Conservation (phyloP, 306 rosid species). For the Clitoria ternatea region DNA sequence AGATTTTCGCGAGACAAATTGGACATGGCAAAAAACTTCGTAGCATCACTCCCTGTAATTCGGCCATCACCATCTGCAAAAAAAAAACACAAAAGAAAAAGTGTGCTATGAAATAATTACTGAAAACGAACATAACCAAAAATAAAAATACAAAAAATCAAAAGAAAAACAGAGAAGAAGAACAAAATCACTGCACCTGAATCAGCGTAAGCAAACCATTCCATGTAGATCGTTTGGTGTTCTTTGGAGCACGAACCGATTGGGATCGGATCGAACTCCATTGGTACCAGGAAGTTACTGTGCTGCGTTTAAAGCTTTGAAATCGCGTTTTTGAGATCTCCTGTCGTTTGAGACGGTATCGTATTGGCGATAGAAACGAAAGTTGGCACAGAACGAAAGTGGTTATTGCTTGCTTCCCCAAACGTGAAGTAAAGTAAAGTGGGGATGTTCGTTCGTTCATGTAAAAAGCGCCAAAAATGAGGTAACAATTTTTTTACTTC, state of each 20-base stretch:
- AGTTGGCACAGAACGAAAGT: not conserved
- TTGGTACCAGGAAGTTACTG: conserved; percentile 2
- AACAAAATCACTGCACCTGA: conserved; percentile 38
- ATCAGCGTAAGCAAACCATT: conserved; percentile 84
- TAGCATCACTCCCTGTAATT: conserved; percentile 79
- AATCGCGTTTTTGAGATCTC: not conserved
- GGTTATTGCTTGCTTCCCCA: not conserved
- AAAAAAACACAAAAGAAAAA: too few species aligned
- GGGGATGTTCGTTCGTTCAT: not conserved
- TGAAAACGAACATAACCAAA: too few species aligned
- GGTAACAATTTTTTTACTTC: not conserved
- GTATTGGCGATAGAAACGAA: not conserved
- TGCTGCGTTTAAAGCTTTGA: not conserved
- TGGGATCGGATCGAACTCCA: conserved; percentile 74
- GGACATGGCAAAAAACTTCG: conserved; percentile 74
- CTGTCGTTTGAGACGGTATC: not conserved
- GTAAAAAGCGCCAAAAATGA: not conserved
- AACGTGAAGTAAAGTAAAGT: not conserved
- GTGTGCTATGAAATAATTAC: not conserved
- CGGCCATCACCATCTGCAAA: conserved; percentile 97
- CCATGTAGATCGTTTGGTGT: conserved; percentile 55
- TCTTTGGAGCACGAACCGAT: conserved; percentile 74
- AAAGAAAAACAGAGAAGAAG: not conserved
- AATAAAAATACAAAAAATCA: not conserved
- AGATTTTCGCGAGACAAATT: conserved; percentile 78